Evolutionary conservation across 495 filamentous ascomycete genomes (phyloP), one percentile per base, ranked within the genome.

Genomic region (Daldinia concentrica): DNA sequence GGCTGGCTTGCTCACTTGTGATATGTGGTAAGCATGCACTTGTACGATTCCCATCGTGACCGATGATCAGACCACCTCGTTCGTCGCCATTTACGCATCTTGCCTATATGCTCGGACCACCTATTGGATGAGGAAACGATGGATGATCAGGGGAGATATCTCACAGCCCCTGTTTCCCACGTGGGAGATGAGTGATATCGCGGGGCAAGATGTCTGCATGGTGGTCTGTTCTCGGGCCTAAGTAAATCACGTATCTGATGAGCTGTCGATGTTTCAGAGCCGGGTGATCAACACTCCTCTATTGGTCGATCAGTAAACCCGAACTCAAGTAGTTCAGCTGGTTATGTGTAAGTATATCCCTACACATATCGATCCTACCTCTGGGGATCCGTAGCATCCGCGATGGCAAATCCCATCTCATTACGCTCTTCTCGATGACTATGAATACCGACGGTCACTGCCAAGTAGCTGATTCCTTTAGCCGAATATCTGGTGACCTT

Each of bases 111-210:
- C 66, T 66, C 61, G 58, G 71, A 58, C 66, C 66, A 65, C 62
- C 30, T 30, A 54, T 66, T 62, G 65, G 58, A 69, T 41, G 43
- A 55, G 65, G 50, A 64, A 55, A 69, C 59, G 61, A 55, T 52
- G 36, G 62, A 69, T 63, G 61, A 45, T 66, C 71, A 73, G 71
- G 71, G 66, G 62, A 64, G 27, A 57, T 66, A 65, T 66, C 60
- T 64, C 22, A 68, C 60, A n/a, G 45, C 65, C 70, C 70, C 62
- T 68, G 65, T 73, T 57, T 43, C 57, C 70, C 70, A 73, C 70
- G 70, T 73, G 70, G 68, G 51, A 63, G 59, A 57, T 68, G 57
- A 65, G 60, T 73, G 61, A 73, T 73, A 73, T 73, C 71, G 71
- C 71, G 71, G 71, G 71, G 71, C 62, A 66, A 64, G 70, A 69